Evolutionary conservation across 768 basidiomycete species (phyloP).

Genomic region (Tulasnella calospora): DNA sequence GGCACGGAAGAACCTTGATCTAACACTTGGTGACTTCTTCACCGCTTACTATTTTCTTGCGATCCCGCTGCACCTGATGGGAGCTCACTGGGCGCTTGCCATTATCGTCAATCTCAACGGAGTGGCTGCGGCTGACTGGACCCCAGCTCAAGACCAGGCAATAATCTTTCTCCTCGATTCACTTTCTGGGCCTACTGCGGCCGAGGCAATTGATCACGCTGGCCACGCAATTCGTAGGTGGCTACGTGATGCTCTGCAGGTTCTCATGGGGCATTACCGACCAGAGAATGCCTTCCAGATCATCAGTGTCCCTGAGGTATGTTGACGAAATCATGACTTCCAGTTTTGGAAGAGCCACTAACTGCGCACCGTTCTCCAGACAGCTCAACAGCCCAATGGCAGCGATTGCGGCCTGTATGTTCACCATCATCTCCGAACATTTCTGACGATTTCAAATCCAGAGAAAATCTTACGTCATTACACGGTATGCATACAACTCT

Average conservation of each 20-base stretch:
- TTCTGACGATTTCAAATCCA: not conserved
- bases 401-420: not conserved
- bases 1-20: not conserved
- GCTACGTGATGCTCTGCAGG: not conserved
- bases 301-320: not conserved
- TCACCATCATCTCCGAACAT: not conserved
- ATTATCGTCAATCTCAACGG: not conserved
- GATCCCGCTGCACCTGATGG: not conserved
- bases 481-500: not conserved
- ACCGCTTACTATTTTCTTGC: not conserved
- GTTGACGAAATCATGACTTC: not conserved
- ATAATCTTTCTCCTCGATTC: not conserved
- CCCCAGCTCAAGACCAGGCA: not conserved
- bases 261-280: not conserved
- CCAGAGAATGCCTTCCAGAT: not conserved
- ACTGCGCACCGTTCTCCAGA: not conserved
- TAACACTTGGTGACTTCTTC: not conserved
- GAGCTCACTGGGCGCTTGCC: not conserved
- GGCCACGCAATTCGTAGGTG: not conserved
- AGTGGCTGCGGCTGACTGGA: not conserved
- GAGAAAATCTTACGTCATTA: not conserved
- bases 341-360: not conserved
- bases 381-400: not conserved
- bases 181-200: not conserved
- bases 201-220: not conserved